Evolutionary conservation across 208 protist genomes (phyloP).

Genomic region (Acanthamoeba castellanii): DNA sequence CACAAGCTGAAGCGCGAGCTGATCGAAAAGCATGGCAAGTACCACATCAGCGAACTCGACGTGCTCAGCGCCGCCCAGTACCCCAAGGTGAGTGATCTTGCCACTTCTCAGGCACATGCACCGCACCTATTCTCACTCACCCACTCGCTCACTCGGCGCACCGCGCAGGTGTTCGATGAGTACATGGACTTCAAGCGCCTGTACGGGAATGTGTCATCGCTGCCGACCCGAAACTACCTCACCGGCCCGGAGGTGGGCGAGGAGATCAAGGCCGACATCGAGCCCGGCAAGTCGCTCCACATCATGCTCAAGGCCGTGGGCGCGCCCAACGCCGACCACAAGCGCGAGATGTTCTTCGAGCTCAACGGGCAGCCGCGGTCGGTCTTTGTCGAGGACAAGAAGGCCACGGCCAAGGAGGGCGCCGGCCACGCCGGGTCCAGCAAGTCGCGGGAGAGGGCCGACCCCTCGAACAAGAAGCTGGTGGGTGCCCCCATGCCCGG

Average conservation of each 20-base stretch:
- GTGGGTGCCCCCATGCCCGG: constrained; percentile 94
- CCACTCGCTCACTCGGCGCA: no score
- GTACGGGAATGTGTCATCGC: constrained; percentile 86
- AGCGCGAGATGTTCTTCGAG: constrained; percentile 88
- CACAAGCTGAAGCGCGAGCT: constrained; percentile 80
- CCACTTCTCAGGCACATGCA: not conserved
- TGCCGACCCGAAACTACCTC: constrained; percentile 88
- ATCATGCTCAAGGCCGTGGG: constrained; percentile 83
- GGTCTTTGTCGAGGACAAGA: constrained; percentile 85
- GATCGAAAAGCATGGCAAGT: constrained; percentile 76
- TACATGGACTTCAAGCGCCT: constrained; percentile 82
- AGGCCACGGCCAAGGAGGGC: constrained; percentile 27
- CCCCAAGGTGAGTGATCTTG: constrained; percentile 73
- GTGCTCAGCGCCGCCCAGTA: constrained; percentile 87
- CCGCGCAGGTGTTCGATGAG: constrained; percentile 88
- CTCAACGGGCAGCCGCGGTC: constrained; percentile 88
- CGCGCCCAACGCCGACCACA: constrained; percentile 70
- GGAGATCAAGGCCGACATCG: constrained; percentile 84
- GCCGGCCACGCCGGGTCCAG: no score
- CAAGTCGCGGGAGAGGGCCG: constrained; percentile 21
- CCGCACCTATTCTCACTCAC: not conserved
- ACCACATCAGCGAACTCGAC: constrained; percentile 84
- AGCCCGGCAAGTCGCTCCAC: constrained; percentile 85
- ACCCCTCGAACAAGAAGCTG: constrained; percentile 43
- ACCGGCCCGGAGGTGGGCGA: constrained; percentile 75